Evolutionary conservation across 1,284 basidiomycete genomes (phyloP).

Genomic region (Schizophyllum amplum): DNA sequence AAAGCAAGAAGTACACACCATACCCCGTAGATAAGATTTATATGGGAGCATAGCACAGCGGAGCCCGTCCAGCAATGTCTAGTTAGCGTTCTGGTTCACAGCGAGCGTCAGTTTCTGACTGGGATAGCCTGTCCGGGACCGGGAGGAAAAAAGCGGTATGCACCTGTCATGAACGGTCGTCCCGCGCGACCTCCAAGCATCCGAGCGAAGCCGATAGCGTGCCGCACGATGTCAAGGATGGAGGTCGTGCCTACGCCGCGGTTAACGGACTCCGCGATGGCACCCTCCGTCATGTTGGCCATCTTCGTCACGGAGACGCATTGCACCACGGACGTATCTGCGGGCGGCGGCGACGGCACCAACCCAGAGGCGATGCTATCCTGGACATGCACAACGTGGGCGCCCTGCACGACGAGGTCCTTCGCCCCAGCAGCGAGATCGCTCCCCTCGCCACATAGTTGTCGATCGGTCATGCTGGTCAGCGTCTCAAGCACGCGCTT

Average conservation of each 20-base stretch:
- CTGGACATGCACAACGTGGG: background rate
- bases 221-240: background rate
- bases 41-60: background rate
- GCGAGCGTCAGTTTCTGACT: background rate
- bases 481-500: slow-evolving; percentile 60
- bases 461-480: slow-evolving; percentile 33
- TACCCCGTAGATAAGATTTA: background rate
- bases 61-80: background rate
- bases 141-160: background rate
- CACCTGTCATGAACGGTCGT: background rate
- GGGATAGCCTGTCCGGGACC: background rate
- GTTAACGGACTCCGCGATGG: slow-evolving; percentile 62
- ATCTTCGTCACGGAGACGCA: slow-evolving; percentile 71
- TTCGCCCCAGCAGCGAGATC: background rate
- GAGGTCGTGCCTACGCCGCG: slow-evolving; percentile 36
- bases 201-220: background rate
- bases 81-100: background rate
- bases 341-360: slow-evolving; percentile 23
- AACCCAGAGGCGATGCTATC: slow-evolving; percentile 18
- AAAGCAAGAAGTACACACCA: background rate
- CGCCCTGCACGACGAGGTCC: background rate
- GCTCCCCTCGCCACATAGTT: slow-evolving; percentile 15
- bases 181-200: background rate
- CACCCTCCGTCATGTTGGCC: slow-evolving; percentile 67
- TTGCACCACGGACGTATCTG: slow-evolving; percentile 32